Conservation (phyloP, 306 rosid species). For the Cicer cuneatum region DNA sequence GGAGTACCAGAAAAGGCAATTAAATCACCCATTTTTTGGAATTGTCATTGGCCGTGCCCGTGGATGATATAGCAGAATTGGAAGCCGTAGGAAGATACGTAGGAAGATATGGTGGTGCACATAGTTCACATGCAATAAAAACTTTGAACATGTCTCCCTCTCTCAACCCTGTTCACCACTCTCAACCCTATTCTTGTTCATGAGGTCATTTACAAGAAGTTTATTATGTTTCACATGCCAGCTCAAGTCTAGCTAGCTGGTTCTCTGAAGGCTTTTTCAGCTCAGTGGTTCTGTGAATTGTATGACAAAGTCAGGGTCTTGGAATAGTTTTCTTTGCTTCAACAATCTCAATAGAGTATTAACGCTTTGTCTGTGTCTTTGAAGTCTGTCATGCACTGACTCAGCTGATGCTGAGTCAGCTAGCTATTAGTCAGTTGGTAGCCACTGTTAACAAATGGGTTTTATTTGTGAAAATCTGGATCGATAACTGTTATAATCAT, state of each 20-base stretch:
- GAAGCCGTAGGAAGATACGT: too few relatives aligned
- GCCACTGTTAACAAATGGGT: constrained; percentile 8
- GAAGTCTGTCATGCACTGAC: not conserved
- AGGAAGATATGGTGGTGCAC: not conserved
- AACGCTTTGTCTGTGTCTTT: not conserved
- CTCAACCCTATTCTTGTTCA: not conserved
- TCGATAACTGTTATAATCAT: constrained; percentile 7
- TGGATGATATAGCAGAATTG: too few relatives aligned
- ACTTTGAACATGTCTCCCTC: not conserved
- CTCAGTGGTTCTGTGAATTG: not conserved
- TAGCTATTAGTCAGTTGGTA: not conserved
- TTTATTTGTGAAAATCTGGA: constrained; percentile 29
- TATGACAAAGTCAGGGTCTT: constrained; percentile 14
- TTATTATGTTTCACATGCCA: not conserved
- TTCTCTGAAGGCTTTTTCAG: not conserved
- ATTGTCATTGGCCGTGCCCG: too few relatives aligned
- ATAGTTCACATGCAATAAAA: too few relatives aligned
- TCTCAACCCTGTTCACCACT: not conserved
- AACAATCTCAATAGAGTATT: not conserved
- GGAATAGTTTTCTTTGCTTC: not conserved
- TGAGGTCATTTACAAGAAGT: not conserved
- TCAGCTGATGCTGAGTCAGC: not conserved
- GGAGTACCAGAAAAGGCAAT: too few relatives aligned
- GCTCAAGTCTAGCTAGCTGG: not conserved
- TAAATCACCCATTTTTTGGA: too few relatives aligned